Percentiles rank a stretch among this genome's conserved stretches.
Evolutionary conservation across 2,329 filamentous ascomycete genomes (phyloP).

Genomic region (Neoarthrinium moseri): DNA sequence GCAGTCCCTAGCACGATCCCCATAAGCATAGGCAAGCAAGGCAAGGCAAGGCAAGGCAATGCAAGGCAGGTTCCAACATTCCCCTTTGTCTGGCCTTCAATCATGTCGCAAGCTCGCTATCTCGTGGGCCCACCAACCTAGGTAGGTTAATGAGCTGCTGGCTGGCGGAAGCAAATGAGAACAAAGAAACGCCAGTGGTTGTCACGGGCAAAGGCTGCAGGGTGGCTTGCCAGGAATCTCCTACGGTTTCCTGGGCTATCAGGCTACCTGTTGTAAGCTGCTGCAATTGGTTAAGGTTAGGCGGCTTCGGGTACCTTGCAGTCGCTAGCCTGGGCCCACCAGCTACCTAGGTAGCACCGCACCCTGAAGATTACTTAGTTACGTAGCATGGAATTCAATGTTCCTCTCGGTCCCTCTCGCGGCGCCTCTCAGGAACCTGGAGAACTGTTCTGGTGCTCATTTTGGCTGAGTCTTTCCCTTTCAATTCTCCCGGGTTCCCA

Average conservation of each 20-base stretch:
- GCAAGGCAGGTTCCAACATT: neutral
- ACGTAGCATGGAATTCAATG: neutral
- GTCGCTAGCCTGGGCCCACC: neutral
- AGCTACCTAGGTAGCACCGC: neutral
- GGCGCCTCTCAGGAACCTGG: neutral
- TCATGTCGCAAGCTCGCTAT: constrained; percentile 1
- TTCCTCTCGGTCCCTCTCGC: constrained; percentile 5
- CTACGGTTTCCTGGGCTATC: neutral
- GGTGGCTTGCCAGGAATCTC: constrained; percentile 5
- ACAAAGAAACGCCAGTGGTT: constrained; percentile 3
- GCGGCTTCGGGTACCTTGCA: constrained; percentile 4
- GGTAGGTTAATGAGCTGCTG: neutral
- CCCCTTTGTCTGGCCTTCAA: neutral
- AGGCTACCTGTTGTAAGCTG: neutral
- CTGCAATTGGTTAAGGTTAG: constrained; percentile 2
- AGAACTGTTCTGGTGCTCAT: neutral
- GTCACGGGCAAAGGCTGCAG: constrained; percentile 1
- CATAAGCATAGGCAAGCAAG: neutral
- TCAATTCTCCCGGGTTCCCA: constrained; percentile 3
- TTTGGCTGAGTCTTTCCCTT: neutral
- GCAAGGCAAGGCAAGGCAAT: no score
- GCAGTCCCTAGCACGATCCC: constrained; percentile 6
- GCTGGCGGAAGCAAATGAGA: neutral
- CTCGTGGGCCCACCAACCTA: neutral
- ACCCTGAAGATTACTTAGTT: neutral